Conservation (phyloP, 257 asterid species). For the Euphrasia confusa region DNA sequence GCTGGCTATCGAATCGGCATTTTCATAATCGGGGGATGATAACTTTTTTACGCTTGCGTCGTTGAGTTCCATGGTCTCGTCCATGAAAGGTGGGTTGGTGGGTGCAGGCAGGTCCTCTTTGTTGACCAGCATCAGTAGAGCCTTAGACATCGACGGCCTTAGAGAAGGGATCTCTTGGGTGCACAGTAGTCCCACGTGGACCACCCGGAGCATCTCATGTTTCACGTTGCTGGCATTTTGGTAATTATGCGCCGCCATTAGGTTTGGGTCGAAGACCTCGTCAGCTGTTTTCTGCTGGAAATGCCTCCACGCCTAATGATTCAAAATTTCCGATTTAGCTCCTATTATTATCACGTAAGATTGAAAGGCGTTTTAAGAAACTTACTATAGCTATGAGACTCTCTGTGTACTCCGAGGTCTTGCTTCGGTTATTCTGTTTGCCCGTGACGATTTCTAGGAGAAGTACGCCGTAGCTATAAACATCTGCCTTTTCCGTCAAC, state of each 20-base stretch:
- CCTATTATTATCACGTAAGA: not conserved
- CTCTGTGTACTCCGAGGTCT: constrained; percentile 49
- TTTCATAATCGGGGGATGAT: constrained; percentile 19
- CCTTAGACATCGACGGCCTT: constrained; percentile 66
- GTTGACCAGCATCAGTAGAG: constrained; percentile 52
- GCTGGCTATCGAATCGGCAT: constrained; percentile 45
- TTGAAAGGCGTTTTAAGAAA: constrained; percentile 4
- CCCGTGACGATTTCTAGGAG: constrained; percentile 63
- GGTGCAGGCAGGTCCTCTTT: constrained; percentile 62
- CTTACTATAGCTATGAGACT: constrained; percentile 55
- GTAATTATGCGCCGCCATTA: constrained; percentile 43
- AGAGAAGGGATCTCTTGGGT: constrained; percentile 54
- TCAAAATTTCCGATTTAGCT: no score
- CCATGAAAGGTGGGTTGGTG: constrained; percentile 63
- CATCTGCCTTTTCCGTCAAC: constrained; percentile 64
- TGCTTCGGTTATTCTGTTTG: constrained; percentile 55
- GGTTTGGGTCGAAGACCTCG: constrained; percentile 57
- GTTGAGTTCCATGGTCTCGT: constrained; percentile 58
- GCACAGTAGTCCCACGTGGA: constrained; percentile 68
- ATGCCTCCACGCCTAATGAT: constrained; percentile 30
- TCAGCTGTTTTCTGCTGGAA: constrained; percentile 47
- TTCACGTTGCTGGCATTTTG: constrained; percentile 25
- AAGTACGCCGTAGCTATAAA: constrained; percentile 71
- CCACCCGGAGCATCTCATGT: constrained; percentile 43
- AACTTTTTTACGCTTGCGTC: constrained; percentile 25